Conservation (phyloP, 768 basidiomycete genomes). For the Megacollybia marginata region DNA sequence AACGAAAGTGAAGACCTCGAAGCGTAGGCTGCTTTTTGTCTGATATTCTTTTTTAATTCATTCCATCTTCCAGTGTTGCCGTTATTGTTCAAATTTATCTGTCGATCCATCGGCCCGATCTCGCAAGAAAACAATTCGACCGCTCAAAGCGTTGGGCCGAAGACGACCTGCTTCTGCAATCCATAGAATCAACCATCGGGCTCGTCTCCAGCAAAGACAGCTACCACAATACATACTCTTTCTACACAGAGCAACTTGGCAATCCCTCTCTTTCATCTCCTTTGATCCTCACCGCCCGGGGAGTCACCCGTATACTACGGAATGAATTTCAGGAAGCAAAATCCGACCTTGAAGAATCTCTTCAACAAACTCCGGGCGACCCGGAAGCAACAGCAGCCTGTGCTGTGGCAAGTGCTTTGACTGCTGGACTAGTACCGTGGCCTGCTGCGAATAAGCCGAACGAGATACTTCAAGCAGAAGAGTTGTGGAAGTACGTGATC, state of each 20-base stretch:
- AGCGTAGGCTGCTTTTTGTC: conserved; percentile 56
- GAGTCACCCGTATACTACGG: conserved; percentile 69
- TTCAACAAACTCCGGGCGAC: conserved; percentile 50
- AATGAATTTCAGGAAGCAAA: conserved; percentile 71
- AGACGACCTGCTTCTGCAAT: conserved; percentile 83
- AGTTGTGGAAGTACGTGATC: conserved; percentile 58
- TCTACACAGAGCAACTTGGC: conserved; percentile 79
- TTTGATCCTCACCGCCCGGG: conserved; percentile 71
- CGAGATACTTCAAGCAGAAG: conserved; percentile 58
- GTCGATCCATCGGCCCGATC: conserved; percentile 80
- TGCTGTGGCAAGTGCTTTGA: conserved; percentile 57
- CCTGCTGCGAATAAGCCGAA: conserved; percentile 5
- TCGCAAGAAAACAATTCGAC: conserved; percentile 82
- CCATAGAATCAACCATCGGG: conserved; percentile 79
- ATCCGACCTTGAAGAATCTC: conserved; percentile 73
- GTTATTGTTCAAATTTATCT: conserved; percentile 82
- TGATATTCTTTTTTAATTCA: background rate
- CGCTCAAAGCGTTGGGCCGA: conserved; percentile 81
- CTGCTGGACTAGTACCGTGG: conserved; percentile 15
- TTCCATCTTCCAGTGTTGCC: conserved; percentile 51
- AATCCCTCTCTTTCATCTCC: conserved; percentile 74
- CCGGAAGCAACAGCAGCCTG: conserved; percentile 64
- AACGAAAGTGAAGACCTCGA: conserved; percentile 75
- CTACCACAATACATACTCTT: conserved; percentile 47
- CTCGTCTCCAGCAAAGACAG: conserved; percentile 69